phyloP scores from a whole-genome alignment of 768 basidiomycete genomes.

The Mycena leptocephala region DNA sequence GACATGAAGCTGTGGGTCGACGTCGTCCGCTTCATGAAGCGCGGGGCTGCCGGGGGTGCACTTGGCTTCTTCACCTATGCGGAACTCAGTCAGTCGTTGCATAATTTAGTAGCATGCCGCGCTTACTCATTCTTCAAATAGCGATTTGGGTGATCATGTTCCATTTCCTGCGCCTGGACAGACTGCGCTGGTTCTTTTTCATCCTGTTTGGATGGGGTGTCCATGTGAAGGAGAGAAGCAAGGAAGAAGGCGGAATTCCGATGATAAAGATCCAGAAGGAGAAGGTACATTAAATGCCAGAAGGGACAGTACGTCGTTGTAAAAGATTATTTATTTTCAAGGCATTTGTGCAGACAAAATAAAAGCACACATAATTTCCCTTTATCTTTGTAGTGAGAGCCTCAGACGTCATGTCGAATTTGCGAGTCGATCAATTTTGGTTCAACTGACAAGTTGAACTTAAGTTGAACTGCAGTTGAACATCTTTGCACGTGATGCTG shows the following conservation, averaged over 20 bases:
- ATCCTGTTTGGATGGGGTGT: slow-evolving; percentile 68
- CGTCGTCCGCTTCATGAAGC: slow-evolving; percentile 65
- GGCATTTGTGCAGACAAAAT: too few relatives aligned
- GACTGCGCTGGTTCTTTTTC: slow-evolving; percentile 63
- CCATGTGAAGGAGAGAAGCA: slow-evolving; percentile 36
- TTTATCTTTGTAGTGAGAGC: too few relatives aligned
- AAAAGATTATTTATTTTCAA: too few relatives aligned
- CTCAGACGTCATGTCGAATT: too few relatives aligned
- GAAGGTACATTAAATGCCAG: slow-evolving; percentile 16
- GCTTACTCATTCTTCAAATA: slow-evolving; percentile 24
- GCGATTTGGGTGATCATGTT: slow-evolving; percentile 62
- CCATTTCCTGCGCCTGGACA: slow-evolving; percentile 63
- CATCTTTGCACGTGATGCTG: too few relatives aligned
- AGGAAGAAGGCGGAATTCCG: neutral
- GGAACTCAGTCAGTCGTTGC: slow-evolving; percentile 62
- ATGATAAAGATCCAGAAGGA: slow-evolving; percentile 24
- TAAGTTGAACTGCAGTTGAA: too few relatives aligned
- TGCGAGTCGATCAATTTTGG: too few relatives aligned
- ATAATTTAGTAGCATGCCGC: neutral
- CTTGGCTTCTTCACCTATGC: slow-evolving; percentile 73
- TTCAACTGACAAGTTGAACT: too few relatives aligned
- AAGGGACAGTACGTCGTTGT: too few relatives aligned
- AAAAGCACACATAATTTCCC: too few relatives aligned
- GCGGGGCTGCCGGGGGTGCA: slow-evolving; percentile 62
- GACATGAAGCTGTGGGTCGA: slow-evolving; percentile 76